These are phyloP conservation scores for Musa troglodytarum DNA, from an alignment of 176 grass and related monocot species.

Conservation along the genomic window DNA sequence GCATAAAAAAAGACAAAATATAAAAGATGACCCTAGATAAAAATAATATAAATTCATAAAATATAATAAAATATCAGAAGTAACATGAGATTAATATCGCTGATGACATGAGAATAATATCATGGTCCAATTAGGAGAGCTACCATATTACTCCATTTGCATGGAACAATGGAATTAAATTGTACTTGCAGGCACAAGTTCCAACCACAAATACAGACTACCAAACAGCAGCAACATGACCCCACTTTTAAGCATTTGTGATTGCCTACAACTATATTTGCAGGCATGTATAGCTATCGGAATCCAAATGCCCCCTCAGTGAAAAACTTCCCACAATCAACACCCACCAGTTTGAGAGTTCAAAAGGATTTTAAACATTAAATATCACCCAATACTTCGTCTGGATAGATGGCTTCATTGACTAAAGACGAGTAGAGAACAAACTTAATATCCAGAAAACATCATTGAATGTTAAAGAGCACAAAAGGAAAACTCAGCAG, in stretches of 20 bases:
- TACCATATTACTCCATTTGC: background rate
- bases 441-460: background rate
- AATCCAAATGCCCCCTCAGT: too few relatives aligned
- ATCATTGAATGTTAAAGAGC: background rate
- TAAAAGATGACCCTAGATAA: background rate
- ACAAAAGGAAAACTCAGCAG: background rate
- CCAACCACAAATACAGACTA: background rate
- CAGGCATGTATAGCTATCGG: too few relatives aligned
- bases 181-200: background rate
- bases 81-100: too few relatives aligned
- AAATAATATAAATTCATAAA: background rate
- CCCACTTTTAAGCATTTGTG: too few relatives aligned
- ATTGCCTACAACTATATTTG: too few relatives aligned
- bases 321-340: too few relatives aligned
- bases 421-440: background rate
- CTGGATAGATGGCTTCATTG: background rate
- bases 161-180: background rate
- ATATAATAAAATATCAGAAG: background rate
- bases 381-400: too few relatives aligned
- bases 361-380: too few relatives aligned
- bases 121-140: too few relatives aligned
- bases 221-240: background rate
- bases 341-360: too few relatives aligned
- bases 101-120: too few relatives aligned
- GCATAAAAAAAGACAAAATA: background rate